Conservation (phyloP, 106 monocot species). For the Triglochin maritima region DNA sequence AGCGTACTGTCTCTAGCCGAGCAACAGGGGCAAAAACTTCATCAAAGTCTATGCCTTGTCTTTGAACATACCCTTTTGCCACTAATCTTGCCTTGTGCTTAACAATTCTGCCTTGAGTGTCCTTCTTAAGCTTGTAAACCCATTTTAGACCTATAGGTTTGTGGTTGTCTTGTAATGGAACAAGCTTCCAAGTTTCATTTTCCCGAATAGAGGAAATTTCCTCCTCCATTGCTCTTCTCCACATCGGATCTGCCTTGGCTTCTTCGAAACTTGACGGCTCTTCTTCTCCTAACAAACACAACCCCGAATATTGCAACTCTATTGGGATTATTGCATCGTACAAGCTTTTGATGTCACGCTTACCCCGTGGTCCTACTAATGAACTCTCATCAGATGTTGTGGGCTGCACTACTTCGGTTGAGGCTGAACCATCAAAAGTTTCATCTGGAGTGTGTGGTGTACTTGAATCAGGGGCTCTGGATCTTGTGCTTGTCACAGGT, state of each 20-base stretch:
- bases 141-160: constrained; percentile 2
- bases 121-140: constrained; percentile 5
- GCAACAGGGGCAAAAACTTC: neutral
- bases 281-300: neutral
- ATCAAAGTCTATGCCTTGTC: constrained; percentile 1
- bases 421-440: neutral
- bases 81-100: neutral
- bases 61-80: neutral
- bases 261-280: neutral
- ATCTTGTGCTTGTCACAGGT: neutral
- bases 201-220: neutral
- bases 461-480: neutral
- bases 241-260: neutral
- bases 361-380: neutral
- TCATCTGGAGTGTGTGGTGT: neutral
- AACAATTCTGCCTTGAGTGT: neutral
- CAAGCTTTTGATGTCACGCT: neutral
- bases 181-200: constrained; percentile 2
- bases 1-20: neutral
- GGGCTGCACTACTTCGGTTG: neutral
- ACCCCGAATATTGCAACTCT: neutral
- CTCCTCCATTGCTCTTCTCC: neutral
- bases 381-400: neutral
- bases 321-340: neutral
- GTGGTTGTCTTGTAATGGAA: neutral